A percentile compares a stretch with the other conserved stretches of the same genome.
Evolutionary conservation across 2,329 filamentous ascomycete species (phyloP).

Genomic region (Aspergillus pseudonomiae): DNA sequence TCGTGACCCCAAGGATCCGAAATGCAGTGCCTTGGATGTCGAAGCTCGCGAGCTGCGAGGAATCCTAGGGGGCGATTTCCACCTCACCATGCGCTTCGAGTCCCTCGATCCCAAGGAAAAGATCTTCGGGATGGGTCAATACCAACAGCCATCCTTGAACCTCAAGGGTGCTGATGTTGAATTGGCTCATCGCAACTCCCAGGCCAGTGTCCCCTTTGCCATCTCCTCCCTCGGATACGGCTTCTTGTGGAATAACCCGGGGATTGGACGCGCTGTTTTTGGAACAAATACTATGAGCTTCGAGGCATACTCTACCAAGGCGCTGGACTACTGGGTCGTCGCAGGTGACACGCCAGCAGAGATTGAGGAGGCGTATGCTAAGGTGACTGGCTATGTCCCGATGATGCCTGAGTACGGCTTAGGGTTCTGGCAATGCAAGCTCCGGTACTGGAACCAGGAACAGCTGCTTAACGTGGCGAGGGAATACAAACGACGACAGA

Average conservation of each 20-base stretch:
- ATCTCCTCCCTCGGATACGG: constrained; percentile 65
- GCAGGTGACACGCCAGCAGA: constrained; percentile 58
- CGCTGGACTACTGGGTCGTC: constrained; percentile 67
- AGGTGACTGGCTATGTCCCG: constrained; percentile 61
- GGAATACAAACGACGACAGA: constrained; percentile 57
- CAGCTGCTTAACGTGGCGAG: constrained; percentile 63
- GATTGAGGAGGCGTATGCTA: constrained; percentile 60
- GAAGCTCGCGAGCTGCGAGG: constrained; percentile 62
- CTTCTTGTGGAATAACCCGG: constrained; percentile 68
- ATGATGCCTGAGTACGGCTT: constrained; percentile 72
- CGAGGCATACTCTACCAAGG: constrained; percentile 61
- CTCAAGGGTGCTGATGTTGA: constrained; percentile 66
- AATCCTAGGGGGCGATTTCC: constrained; percentile 57
- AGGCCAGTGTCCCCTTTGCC: constrained; percentile 66
- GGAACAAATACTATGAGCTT: constrained; percentile 65
- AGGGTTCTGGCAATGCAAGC: constrained; percentile 70
- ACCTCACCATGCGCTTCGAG: constrained; percentile 63
- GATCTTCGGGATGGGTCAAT: constrained; percentile 72
- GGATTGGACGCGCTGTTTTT: constrained; percentile 62
- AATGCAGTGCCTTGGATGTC: constrained; percentile 60
- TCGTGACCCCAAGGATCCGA: constrained; percentile 57
- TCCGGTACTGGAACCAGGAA: constrained; percentile 68
- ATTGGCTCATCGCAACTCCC: constrained; percentile 67
- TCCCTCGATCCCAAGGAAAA: constrained; percentile 58
- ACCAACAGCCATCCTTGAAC: constrained; percentile 66